Conservation (phyloP, 2,329 filamentous ascomycete genomes). For the Venturia effusa region DNA sequence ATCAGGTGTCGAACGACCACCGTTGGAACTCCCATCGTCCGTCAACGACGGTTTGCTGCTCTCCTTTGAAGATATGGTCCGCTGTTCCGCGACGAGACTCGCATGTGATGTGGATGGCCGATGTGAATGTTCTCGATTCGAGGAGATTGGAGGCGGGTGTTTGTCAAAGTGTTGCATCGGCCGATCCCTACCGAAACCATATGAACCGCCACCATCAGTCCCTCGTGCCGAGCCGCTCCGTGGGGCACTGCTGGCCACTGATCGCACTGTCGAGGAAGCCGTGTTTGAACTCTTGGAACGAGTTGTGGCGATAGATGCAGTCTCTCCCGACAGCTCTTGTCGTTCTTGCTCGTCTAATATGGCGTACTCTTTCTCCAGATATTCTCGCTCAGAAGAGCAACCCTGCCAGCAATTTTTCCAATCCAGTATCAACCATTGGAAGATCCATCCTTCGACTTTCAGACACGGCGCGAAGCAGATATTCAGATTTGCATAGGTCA, state of each 20-base stretch:
- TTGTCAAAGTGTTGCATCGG: conserved; percentile 8
- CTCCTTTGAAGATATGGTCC: conserved; percentile 6
- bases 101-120: conserved; percentile 1
- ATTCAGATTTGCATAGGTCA: conserved; percentile 91
- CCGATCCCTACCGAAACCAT: neutral
- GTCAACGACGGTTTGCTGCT: conserved; percentile 5
- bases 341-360: conserved; percentile 5
- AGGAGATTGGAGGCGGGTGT: neutral
- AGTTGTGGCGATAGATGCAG: conserved; percentile 1
- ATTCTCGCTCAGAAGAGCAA: conserved; percentile 79
- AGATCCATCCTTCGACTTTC: conserved; percentile 91
- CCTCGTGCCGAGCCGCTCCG: neutral
- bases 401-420: conserved; percentile 98
- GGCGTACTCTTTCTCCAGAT: conserved; percentile 57
- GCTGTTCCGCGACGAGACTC: neutral
- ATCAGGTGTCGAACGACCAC: conserved; percentile 1
- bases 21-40: neutral
- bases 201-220: neutral
- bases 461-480: conserved; percentile 97
- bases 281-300: neutral
- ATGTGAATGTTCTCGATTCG: neutral
- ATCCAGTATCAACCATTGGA: conserved; percentile 88
- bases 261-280: neutral
- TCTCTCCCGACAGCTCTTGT: conserved; percentile 16
- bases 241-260: neutral